Base-by-base conservation (phyloP, 805 yeast species). In the Myxozyma nipponensis region DNA sequence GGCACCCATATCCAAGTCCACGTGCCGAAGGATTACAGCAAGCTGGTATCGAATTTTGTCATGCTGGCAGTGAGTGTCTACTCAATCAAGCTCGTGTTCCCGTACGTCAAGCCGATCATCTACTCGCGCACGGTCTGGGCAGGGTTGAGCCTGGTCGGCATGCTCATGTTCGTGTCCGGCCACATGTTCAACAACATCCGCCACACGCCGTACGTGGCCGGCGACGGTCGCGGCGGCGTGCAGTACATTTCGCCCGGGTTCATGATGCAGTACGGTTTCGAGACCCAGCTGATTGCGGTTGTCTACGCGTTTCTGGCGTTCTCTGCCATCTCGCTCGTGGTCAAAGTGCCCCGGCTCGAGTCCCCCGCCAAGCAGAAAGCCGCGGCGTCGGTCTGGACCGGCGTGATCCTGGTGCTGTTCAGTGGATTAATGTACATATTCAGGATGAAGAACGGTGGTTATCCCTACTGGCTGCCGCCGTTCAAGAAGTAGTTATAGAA, bases 121-220 rank as follows among this genome's bases (percentile, higher is more conserved):
- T 49, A 56, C 23, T 47, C 57, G 42, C 58, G 54, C 3, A 50
- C 60, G 1, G 37, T 54, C 36, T 93, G 98, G 97, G 84, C 86
- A 39, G 77, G 81, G 1, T 40, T 77, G 9, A 76, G 86, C 2
- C 72, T 86, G n/a, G 71, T 84, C 49, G 60, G 77, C 18, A 76
- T 86, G 34, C 71, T 90, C 52, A 70, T 89, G 59, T 86, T 90
- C 73, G 81, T 78, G 42, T 74, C 91, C 5, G 98, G 98, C 17
- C 85, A 89, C 70, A 93, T 93, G 98, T 93, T 81, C 77, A 90
- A 88, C 67, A 77, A 79, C 59, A 93, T 93, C 56, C 80, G 97
- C 67, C 77, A 77, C 35, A 75, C 83, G 4, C 89, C 76, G 26
- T 71, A 75, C 55, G 72, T 77, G 34, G 77, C 77, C 28, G 66